Conservation (phyloP, 148 eudicot species). For the Vaccinium macrocarpon region DNA sequence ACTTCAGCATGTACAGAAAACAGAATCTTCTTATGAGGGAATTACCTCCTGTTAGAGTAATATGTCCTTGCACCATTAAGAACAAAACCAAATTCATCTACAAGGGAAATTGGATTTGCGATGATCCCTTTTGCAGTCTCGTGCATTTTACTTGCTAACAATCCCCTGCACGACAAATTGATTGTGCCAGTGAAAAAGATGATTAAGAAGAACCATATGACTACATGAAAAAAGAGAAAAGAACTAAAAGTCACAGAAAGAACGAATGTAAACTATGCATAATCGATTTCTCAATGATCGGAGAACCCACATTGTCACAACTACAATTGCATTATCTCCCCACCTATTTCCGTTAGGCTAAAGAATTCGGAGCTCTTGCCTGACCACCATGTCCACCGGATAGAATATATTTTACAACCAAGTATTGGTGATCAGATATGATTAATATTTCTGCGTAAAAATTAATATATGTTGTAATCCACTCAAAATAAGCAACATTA, state of each 20-base stretch:
- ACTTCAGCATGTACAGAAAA: not conserved
- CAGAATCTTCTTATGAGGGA: not conserved
- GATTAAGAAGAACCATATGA: not conserved
- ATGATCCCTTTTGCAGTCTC: constrained; percentile 91
- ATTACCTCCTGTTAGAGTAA: constrained; percentile 83
- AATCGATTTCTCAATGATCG: not conserved
- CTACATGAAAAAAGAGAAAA: not conserved
- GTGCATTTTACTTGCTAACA: constrained; percentile 84
- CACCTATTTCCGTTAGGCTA: too few species aligned
- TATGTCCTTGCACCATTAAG: constrained; percentile 93
- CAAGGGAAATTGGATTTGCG: constrained; percentile 67
- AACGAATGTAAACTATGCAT: not conserved
- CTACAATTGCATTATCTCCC: not conserved
- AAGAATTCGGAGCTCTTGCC: too few species aligned
- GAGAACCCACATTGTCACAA: not conserved
- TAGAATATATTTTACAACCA: not conserved
- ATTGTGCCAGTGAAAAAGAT: not conserved
- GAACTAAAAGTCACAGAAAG: not conserved
- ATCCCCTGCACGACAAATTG: constrained; percentile 56
- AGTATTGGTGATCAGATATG: not conserved
- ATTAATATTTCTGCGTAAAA: not conserved
- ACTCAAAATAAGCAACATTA: not conserved
- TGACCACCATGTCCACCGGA: not conserved
- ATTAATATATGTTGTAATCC: not conserved
- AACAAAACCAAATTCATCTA: constrained; percentile 70